Base-by-base conservation (phyloP, 768 basidiomycete genomes). In the Lactifluus pinguis region DNA sequence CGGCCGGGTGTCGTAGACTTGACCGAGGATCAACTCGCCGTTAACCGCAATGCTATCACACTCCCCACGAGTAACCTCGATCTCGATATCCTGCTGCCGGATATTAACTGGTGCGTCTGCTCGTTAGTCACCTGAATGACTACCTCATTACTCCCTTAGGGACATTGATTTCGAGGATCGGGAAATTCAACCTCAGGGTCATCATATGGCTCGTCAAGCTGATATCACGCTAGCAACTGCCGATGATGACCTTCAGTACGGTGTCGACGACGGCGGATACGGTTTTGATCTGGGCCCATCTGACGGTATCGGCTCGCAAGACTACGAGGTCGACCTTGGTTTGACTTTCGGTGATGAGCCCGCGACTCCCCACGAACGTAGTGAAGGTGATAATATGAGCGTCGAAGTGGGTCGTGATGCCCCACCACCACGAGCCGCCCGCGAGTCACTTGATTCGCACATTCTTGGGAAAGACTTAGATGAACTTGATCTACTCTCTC, bases 1-100 rank as follows among this genome's bases (percentile, higher is more conserved):
- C 87, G 94, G 56, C 93, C 94, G 17, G 95, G 93, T 62, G 74
- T 93, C 9, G 97, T 98, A 41, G 97, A 99, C 74, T 83, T 98
- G 82, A 92, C 93, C 6, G 94, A 95, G 64, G 95, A 97, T 63
- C 92, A 95, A 72, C 80, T 95, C 1, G 83, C 83, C 0, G 92
- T 92, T 41, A 87, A 86, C 71, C 85, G 86, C 69, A 91, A 89
- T 62, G 83, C 93, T 32, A 95, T 98, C 73, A 95, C 93, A 1
- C 79, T 95, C 38, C 85, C 89, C 69, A 81, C 82, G 0, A 84
- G 82, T 53, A 84, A 83, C 54, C 76, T 93, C 41, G 92, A 93
- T 68, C 77, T 94, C 38, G 90, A 94, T 65, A 77, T 92, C 21
- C 75, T 90, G 9, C 75, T 91, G 19, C 88, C 89, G 3, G 89